phyloP scores from a whole-genome alignment of 2,329 filamentous ascomycete genomes.

The Exophiala phaeomuriformis region DNA sequence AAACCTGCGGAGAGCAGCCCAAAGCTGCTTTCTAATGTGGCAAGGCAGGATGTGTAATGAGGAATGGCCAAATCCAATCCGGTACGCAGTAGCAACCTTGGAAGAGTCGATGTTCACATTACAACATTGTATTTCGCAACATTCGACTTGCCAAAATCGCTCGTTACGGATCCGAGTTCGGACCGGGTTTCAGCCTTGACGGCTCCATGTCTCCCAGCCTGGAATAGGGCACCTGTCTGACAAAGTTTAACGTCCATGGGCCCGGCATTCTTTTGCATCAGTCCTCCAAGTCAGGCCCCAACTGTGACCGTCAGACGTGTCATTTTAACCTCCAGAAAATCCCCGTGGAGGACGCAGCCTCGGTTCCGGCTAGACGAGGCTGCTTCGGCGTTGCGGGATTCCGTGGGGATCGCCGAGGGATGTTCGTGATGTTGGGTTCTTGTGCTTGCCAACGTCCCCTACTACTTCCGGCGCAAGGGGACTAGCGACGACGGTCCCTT shows the following conservation, averaged over 20 bases:
- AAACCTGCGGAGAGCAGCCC: slow-evolving; percentile 1
- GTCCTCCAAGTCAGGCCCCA: too few relatives aligned
- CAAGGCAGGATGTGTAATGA: neutral
- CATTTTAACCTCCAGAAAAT: too few relatives aligned
- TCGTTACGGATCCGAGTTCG: neutral
- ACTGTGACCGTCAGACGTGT: too few relatives aligned
- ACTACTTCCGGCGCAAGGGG: neutral
- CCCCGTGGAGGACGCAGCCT: neutral
- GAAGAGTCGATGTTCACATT: neutral
- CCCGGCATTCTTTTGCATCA: too few relatives aligned
- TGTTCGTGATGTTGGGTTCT: neutral
- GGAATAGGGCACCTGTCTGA: neutral
- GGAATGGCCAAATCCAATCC: too few relatives aligned
- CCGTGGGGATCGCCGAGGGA: neutral
- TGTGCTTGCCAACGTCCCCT: neutral
- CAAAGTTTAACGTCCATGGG: neutral
- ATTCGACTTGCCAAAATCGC: neutral
- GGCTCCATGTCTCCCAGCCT: neutral
- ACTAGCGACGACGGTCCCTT: neutral
- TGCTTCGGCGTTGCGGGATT: slow-evolving; percentile 2
- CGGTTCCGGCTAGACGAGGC: neutral
- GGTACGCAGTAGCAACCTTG: neutral
- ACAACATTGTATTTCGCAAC: neutral
- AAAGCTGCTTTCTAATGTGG: slow-evolving; percentile 9
- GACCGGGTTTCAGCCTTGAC: neutral